These are phyloP conservation scores for Lactarius akahatsu DNA, from an alignment of 768 basidiomycete genomes.

Conservation along the genomic window DNA sequence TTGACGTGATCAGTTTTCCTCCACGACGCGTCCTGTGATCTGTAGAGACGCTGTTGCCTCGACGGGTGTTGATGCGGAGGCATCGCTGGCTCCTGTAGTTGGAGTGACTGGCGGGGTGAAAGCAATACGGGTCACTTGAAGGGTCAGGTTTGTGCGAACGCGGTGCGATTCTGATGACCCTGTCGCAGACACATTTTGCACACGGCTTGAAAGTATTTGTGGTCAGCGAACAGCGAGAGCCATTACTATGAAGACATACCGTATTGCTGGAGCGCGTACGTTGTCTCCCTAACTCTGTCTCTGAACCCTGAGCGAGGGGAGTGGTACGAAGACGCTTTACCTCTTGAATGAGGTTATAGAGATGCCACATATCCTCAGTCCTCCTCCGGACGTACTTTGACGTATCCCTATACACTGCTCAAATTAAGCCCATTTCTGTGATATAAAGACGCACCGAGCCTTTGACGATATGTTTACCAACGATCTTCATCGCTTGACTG, in stretches of 20 bases:
- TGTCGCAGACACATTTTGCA: slow-evolving; percentile 86
- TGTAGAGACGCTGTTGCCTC: slow-evolving; percentile 63
- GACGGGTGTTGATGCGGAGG: slow-evolving; percentile 33
- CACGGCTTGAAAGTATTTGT: slow-evolving; percentile 51
- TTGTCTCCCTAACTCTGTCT: slow-evolving; percentile 57
- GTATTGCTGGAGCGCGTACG: slow-evolving; percentile 81
- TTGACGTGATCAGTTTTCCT: slow-evolving; percentile 88
- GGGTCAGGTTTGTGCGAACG: slow-evolving; percentile 78
- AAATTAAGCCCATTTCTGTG: slow-evolving; percentile 31
- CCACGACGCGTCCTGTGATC: slow-evolving; percentile 80
- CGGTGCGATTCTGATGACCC: slow-evolving; percentile 93
- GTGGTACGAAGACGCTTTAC: slow-evolving; percentile 35
- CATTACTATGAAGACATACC: slow-evolving; percentile 43
- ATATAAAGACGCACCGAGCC: slow-evolving; percentile 55
- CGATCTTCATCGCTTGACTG: slow-evolving; percentile 70
- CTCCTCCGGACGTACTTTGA: slow-evolving; percentile 93
- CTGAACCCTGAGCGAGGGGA: slow-evolving; percentile 19
- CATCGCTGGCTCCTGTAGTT: slow-evolving; percentile 43
- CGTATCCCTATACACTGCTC: slow-evolving; percentile 68
- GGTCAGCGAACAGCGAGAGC: not conserved
- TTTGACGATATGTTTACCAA: slow-evolving; percentile 82
- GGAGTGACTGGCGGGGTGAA: slow-evolving; percentile 70
- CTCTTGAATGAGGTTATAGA: slow-evolving; percentile 93
- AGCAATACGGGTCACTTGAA: slow-evolving; percentile 74
- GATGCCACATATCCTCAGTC: slow-evolving; percentile 99